Percentiles rank a stretch among this genome's conserved stretches.
Evolutionary conservation across 441 rosid species (phyloP).

Genomic region (Arabidopsis lyrata): DNA sequence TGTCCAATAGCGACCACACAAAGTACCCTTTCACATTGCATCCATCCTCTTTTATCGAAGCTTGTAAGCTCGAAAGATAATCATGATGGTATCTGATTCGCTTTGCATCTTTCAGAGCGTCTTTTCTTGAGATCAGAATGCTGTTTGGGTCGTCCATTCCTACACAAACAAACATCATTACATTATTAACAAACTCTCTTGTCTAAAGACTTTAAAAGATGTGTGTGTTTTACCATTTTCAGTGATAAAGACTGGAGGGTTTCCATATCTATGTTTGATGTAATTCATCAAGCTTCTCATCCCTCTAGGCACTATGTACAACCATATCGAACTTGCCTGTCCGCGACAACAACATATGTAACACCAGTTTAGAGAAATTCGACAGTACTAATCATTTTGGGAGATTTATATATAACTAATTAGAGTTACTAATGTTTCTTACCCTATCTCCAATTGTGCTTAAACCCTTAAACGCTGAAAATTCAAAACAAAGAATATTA

Average conservation of each 20-base stretch:
- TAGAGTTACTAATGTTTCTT: conserved; percentile 25
- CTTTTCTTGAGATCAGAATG: conserved; percentile 52
- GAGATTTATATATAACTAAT: background rate
- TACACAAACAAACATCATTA: conserved; percentile 40
- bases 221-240: conserved; percentile 72
- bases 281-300: conserved; percentile 93
- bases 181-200: background rate
- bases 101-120: conserved; percentile 74
- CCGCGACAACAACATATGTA: conserved; percentile 3
- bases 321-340: conserved; percentile 93
- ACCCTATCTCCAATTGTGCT: conserved; percentile 81
- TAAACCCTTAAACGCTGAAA: conserved; percentile 66
- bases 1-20: conserved; percentile 91
- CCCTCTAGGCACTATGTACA: conserved; percentile 91
- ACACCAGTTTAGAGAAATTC: background rate
- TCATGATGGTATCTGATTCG: conserved; percentile 86
- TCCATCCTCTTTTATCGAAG: conserved; percentile 90
- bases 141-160: conserved; percentile 91
- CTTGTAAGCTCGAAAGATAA: conserved; percentile 76
- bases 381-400: background rate
- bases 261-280: conserved; percentile 81
- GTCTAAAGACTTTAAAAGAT: background rate
- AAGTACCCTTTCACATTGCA: conserved; percentile 97
- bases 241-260: conserved; percentile 79
- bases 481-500: background rate